Base-by-base conservation (phyloP, 2,329 filamentous ascomycete genomes). In the Hypoxylon sp. region DNA sequence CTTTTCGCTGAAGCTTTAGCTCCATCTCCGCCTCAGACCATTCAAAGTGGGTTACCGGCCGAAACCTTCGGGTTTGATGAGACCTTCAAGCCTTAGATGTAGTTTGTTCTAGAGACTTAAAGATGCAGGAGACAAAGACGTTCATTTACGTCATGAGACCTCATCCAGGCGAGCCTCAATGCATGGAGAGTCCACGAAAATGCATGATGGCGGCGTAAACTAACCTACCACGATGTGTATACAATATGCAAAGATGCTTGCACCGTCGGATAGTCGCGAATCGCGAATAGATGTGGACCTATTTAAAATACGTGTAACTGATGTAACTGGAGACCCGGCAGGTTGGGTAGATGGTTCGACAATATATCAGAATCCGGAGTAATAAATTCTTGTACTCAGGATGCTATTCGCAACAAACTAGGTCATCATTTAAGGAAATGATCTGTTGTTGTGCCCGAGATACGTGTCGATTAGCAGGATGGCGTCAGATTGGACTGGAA, bases 191-290 rank as follows among this genome's bases (percentile, higher is more conserved):
- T 32, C 50, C 17, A 36, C 25, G 5, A 36, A 43, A 48, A 17
- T 48, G 14, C 14, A 34, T 23, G 17, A 23, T 9, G 19, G 23
- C 17, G 43, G 25, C 17, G n/a, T 46, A 23, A 19, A 25, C 13
- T 36, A 28, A 28, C n/a, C 23, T 43, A 13, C 3, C 10, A 13
- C n/a, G 14, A 21, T 28, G n/a, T 7, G 30, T 23, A 11, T 17
- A 45, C 9, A 28, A 34, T 38, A 51, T 50, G 30, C 62, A 60
- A 67, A 58, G 67, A 57, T 43, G 45, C 43, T 61, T 67, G 63
- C 53, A 65, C 34, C 48, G 43, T 45, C 49, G 56, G 32, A 51
- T 36, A 28, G 28, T 36, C 14, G 21, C 49, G 46, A 46, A 52
- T 50, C 36, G 32, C 49, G 46, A 46, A 52, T 50, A 30, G 32